Evolutionary conservation across 306 rosid genomes (phyloP), one percentile per base, ranked within the genome.

Genomic region (Trifolium subterraneum): DNA sequence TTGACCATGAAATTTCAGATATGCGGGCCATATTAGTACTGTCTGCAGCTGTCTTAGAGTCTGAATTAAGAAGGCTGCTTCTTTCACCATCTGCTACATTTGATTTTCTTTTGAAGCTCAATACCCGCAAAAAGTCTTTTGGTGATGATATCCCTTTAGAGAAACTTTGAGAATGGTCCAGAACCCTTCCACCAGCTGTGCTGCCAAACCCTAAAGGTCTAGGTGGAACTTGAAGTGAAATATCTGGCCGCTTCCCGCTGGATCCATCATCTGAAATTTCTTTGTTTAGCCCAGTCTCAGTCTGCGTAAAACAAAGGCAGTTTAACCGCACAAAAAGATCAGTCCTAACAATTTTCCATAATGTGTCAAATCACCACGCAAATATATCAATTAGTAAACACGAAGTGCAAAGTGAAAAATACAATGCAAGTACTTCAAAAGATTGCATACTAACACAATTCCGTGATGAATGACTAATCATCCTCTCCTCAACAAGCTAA

Each of bases 211-310:
- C 96, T 29, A 31, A 16, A 39, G 89, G 89, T 79, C 90, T 90
- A 11, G 92, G 95, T 38, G 98, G 98, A 81, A 91, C 92, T 90
- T 91, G 96, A 87, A 91, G 97, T 36, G 95, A 90, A 73, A 94
- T 91, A 65, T 91, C 96, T 0, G 98, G 98, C 22, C 92, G 96
- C 78, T 74, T 91, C 68, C 93, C 86, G 2, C 77, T 41, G 11
- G 78, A 75, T 68, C 82, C 88, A 45, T 76, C 52, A 12, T 83
- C 83, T 7, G 82, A 70, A 72, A 50, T 74, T 65, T 86, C 90
- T 75, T 82, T 84, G 74, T 84, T 82, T 55, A 62, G 60, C 59
- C 79, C 77, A 13, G 33, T 31, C 60, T 79, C 82, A 38, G 58
- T 56, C 96, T 91, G 86, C 87, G 75, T 12, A 65, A 18, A 84